Evolutionary conservation across 768 basidiomycete species (phyloP).

Genomic region (Cystobasidium onofrii): DNA sequence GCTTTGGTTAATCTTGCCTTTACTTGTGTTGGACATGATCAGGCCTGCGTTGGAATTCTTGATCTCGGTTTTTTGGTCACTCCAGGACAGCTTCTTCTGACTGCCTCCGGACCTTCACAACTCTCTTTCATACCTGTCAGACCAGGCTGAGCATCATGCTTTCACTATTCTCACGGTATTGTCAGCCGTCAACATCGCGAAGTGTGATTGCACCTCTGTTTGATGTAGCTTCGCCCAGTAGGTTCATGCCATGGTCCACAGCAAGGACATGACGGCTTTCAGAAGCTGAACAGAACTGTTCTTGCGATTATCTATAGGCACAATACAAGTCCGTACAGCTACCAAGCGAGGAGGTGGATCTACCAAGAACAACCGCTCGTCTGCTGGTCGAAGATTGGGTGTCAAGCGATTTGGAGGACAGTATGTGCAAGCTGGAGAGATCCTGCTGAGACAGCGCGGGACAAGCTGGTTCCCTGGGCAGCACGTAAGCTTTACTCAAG

Average conservation of each 20-base stretch:
- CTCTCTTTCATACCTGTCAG: background rate
- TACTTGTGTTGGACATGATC: background rate
- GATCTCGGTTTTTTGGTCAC: background rate
- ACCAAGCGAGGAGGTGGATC: conserved; percentile 95
- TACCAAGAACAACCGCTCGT: conserved; percentile 83
- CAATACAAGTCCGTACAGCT: conserved; percentile 67
- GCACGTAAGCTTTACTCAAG: conserved; percentile 57
- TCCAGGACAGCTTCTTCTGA: background rate
- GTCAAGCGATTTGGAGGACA: conserved; percentile 92
- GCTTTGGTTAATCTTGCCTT: no score
- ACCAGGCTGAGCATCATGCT: conserved; percentile 2
- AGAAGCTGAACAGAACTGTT: background rate
- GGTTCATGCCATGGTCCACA: background rate
- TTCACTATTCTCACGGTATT: conserved; percentile 5
- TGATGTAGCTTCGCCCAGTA: conserved; percentile 8
- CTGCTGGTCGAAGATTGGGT: conserved; percentile 85
- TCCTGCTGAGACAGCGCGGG: conserved; percentile 90
- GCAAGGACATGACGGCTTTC: no score
- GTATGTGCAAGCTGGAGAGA: conserved; percentile 65
- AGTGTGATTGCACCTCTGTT: conserved; percentile 26
- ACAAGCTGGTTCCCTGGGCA: conserved; percentile 87
- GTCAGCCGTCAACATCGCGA: background rate
- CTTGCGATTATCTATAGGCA: conserved; percentile 4
- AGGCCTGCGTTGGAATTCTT: background rate
- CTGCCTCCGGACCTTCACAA: background rate